Base-by-base conservation (phyloP, 2,329 filamentous ascomycete species). In the Hypocreales sp. region DNA sequence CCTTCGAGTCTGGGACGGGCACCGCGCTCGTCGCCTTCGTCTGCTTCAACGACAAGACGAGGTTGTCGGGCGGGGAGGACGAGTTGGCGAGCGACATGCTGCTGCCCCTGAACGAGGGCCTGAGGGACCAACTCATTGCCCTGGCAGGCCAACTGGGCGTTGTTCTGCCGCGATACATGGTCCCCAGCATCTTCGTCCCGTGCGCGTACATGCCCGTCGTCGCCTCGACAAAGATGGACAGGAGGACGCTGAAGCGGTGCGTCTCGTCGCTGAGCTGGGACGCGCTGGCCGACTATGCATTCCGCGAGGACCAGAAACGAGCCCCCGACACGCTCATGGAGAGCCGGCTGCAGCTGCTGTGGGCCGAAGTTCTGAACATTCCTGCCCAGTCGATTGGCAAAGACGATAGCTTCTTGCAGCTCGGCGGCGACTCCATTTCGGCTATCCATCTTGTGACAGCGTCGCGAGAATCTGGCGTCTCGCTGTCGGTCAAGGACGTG, bases 381-480 rank as follows among this genome's bases (percentile, higher is more conserved):
- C 8, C 30, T 4, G 15, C 24, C 16, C 20, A 31, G 1, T 28
- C 25, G 2, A 55, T 61, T 14, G 46, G 50, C 7, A 32, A 43
- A 4, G 34, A 39, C 5, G 35, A 40, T 19, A 38, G 35, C 26
- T 47, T 47, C 32, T 40, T 47, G 18, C 23, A 29, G 4, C 34
- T 47, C 4, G 44, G 44, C 2, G 45, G 45, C 7, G 41, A 44
- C 15, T 47, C 43, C 2, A 35, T 47, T 9, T 30, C 33, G 0
- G 42, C 44, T 1, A 47, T 47, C 13, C 28, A 34, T 6, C 20
- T 40, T 2, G 34, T 29, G 5, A 21, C 31, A 7, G 10, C 24
- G 7, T 29, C 32, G 9, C 31, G 36, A 9, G 17, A 25, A n/a
- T 14, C 13, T 2, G 30, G 34, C 4, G 24, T 38, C 5, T 7